A percentile compares a stretch with the other conserved stretches of the same genome.
Conservation (phyloP, 306 rosid genomes). For the Prunus campanulata region DNA sequence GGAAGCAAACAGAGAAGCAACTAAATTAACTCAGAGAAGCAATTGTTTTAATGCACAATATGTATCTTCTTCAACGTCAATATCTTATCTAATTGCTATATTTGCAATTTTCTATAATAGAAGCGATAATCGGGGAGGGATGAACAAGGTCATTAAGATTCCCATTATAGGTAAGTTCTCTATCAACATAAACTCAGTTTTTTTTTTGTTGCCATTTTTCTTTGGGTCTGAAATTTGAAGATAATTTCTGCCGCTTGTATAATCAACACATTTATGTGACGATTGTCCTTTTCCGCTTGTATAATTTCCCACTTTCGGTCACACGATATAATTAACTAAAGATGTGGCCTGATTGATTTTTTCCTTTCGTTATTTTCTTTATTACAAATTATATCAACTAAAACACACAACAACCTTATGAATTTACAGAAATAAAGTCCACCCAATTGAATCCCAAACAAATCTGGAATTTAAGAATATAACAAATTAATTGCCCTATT, state of each 20-base stretch:
- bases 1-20: background rate
- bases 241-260: conserved; percentile 2
- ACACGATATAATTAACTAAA: too few relatives aligned
- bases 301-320: background rate
- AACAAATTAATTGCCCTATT: too few relatives aligned
- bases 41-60: background rate
- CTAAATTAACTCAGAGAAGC: background rate
- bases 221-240: background rate
- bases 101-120: background rate
- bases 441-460: background rate
- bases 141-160: too few relatives aligned
- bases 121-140: background rate
- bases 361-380: background rate
- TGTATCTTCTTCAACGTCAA: background rate
- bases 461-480: too few relatives aligned
- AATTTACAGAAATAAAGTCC: background rate
- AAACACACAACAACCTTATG: background rate
- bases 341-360: background rate
- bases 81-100: background rate
- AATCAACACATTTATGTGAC: background rate
- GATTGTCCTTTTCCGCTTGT: background rate
- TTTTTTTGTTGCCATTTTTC: background rate
- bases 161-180: background rate
- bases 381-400: background rate
- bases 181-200: background rate